These are phyloP conservation scores for Coniferiporia weirii DNA, from an alignment of 1,284 basidiomycete species.

Conservation along the genomic window DNA sequence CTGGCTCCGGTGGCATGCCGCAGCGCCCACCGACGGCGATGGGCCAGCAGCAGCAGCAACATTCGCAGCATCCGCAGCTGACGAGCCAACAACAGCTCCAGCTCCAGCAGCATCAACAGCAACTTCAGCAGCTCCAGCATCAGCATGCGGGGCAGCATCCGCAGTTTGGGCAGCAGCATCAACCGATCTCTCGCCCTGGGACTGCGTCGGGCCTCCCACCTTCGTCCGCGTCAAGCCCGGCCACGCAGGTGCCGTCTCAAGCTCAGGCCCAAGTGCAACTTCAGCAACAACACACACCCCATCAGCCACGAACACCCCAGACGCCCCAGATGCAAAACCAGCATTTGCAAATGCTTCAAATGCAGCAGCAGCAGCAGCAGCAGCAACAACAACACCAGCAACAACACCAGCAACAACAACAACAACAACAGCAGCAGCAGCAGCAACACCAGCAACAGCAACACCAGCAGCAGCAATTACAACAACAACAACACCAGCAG, in stretches of 20 bases:
- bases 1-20: slow-evolving; percentile 7
- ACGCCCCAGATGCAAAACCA: slow-evolving; percentile 17
- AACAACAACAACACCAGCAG: slow-evolving; percentile 18
- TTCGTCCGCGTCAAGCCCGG: neutral
- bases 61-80: slow-evolving; percentile 8
- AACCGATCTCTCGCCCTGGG: slow-evolving; percentile 17
- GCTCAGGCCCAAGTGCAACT: slow-evolving; percentile 16
- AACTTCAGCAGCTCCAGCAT: slow-evolving; percentile 9
- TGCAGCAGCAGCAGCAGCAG: slow-evolving; percentile 22
- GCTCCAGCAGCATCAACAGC: slow-evolving; percentile 15
- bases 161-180: slow-evolving; percentile 14
- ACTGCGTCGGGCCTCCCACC: slow-evolving; percentile 18
- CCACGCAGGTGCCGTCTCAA: neutral
- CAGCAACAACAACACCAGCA: slow-evolving; percentile 18
- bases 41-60: slow-evolving; percentile 11
- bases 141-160: slow-evolving; percentile 8
- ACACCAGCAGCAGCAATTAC: slow-evolving; percentile 22
- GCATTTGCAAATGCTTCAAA: slow-evolving; percentile 21
- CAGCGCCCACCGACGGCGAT: slow-evolving; percentile 11
- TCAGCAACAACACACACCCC: neutral
- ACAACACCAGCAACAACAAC: slow-evolving; percentile 15
- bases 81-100: slow-evolving; percentile 9
- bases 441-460: slow-evolving; percentile 12
- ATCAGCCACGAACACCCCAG: slow-evolving; percentile 26
- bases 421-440: too few relatives aligned